phyloP scores from a whole-genome alignment of 305 asterid genomes.

The Rubia balearica region DNA sequence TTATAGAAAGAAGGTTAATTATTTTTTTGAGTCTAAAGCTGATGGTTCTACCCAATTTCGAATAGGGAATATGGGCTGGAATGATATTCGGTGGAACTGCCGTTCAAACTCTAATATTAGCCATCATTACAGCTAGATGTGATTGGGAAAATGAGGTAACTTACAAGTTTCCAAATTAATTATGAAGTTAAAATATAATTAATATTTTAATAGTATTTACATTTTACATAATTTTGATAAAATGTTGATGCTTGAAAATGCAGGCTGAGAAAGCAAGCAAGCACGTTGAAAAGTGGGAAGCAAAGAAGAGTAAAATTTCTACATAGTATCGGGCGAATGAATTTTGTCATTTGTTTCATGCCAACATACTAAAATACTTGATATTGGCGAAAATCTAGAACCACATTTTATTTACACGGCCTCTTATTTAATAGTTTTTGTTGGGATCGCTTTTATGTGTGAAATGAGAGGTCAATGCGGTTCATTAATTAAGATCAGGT shows the following conservation, averaged over 20 bases:
- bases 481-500: too few relatives aligned
- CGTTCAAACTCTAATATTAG: constrained; percentile 33
- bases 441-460: too few relatives aligned
- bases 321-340: background rate
- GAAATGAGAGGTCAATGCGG: too few relatives aligned
- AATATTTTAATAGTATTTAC: background rate
- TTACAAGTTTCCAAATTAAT: background rate
- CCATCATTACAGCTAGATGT: constrained; percentile 28
- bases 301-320: constrained; percentile 10
- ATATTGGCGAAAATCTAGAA: too few relatives aligned
- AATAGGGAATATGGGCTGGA: constrained; percentile 9
- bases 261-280: constrained; percentile 6
- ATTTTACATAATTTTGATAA: background rate
- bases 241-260: background rate
- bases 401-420: too few relatives aligned
- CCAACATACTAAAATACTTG: too few relatives aligned
- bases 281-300: constrained; percentile 30
- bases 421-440: too few relatives aligned
- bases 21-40: background rate
- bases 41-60: background rate
- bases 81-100: constrained; percentile 39
- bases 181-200: background rate
- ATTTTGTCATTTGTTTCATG: too few relatives aligned
- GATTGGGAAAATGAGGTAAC: constrained; percentile 42
- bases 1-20: too few relatives aligned